Percentiles rank a stretch among this genome's conserved stretches.
phyloP scores from a whole-genome alignment of 352 stramenopile species.

The Phytophthora vignae region DNA sequence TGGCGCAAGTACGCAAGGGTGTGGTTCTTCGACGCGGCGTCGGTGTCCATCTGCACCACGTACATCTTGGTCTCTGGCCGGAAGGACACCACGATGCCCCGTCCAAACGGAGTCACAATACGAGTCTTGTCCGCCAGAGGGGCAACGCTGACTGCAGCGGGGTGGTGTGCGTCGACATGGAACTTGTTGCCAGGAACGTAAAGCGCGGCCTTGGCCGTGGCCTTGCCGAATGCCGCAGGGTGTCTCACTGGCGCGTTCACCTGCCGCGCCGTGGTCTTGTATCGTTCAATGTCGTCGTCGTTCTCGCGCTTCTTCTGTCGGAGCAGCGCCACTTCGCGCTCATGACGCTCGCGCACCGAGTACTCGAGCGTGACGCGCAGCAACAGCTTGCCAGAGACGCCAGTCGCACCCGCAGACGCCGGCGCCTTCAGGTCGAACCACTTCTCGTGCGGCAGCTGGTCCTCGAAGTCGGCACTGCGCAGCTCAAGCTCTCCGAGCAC shows the following conservation, averaged over 20 bases:
- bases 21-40: slow-evolving; percentile 61
- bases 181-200: slow-evolving; percentile 86
- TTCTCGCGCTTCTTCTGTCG: slow-evolving; percentile 66
- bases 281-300: slow-evolving; percentile 70
- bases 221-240: slow-evolving; percentile 73
- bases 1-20: slow-evolving; percentile 79
- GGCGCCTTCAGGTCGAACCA: slow-evolving; percentile 66
- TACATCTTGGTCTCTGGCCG: slow-evolving; percentile 82
- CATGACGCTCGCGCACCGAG: slow-evolving; percentile 48
- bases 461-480: slow-evolving; percentile 54
- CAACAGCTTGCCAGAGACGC: slow-evolving; percentile 54
- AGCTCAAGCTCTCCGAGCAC: slow-evolving; percentile 75
- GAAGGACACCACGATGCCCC: slow-evolving; percentile 76
- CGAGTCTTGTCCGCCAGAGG: slow-evolving; percentile 81
- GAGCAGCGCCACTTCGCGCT: slow-evolving; percentile 50
- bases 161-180: slow-evolving; percentile 64
- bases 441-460: slow-evolving; percentile 63
- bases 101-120: slow-evolving; percentile 78
- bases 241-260: slow-evolving; percentile 63
- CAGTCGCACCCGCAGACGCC: slow-evolving; percentile 27
- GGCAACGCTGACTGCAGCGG: slow-evolving; percentile 64
- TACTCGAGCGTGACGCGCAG: slow-evolving; percentile 73
- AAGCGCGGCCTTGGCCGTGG: slow-evolving; percentile 56
- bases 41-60: slow-evolving; percentile 77
- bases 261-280: slow-evolving; percentile 59